These are phyloP conservation scores for Ganoderma resinaceum DNA, from an alignment of 1,284 basidiomycete species.

Conservation along the genomic window DNA sequence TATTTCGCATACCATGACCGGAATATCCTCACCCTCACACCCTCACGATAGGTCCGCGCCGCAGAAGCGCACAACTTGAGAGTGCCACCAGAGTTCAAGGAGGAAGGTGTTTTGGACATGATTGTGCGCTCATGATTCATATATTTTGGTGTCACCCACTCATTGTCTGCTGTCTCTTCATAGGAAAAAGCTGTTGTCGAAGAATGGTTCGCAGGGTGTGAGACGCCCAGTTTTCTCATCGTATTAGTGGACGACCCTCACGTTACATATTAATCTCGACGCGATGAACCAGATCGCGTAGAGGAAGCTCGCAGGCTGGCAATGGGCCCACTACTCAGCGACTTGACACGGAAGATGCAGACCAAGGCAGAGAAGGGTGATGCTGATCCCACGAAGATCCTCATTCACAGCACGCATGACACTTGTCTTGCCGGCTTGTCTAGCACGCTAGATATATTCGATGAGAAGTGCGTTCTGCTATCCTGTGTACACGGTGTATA, in stretches of 20 bases:
- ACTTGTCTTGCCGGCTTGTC: constrained; percentile 75
- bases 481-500: neutral
- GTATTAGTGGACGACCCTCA: neutral
- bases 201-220: constrained; percentile 76
- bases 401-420: constrained; percentile 81
- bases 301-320: constrained; percentile 80
- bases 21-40: neutral
- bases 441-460: constrained; percentile 77
- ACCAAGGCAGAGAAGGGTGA: constrained; percentile 53
- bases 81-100: constrained; percentile 74
- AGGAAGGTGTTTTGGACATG: constrained; percentile 60
- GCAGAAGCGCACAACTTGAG: constrained; percentile 74
- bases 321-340: constrained; percentile 77
- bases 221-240: constrained; percentile 30
- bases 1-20: neutral
- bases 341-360: constrained; percentile 68
- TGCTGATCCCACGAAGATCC: constrained; percentile 61
- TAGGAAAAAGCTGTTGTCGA: constrained; percentile 78
- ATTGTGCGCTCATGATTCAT: constrained; percentile 56
- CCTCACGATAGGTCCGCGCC: constrained; percentile 58
- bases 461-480: constrained; percentile 57
- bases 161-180: neutral
- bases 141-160: neutral
- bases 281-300: constrained; percentile 60
- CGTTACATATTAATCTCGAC: neutral